Conservation (phyloP, 441 rosid genomes). For the Euphorbia schlechtendalii region DNA sequence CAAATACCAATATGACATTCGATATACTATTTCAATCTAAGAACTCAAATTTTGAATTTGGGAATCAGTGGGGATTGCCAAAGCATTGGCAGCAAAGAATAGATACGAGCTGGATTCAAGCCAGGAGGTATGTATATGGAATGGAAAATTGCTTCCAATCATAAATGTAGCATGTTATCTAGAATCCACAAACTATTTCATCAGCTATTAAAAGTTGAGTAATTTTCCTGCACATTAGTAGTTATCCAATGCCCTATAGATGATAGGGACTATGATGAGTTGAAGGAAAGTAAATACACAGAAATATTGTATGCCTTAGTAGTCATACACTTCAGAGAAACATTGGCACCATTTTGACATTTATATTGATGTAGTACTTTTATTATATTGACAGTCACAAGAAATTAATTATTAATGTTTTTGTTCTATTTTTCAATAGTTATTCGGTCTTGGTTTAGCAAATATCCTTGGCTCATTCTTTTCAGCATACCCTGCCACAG, state of each 20-base stretch:
- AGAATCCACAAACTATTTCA: constrained; percentile 1
- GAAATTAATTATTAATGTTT: constrained; percentile 12
- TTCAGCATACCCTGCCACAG: too few species aligned
- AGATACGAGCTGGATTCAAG: constrained; percentile 90
- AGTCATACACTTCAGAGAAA: background rate
- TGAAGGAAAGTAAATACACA: background rate
- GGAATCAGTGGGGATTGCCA: too few species aligned
- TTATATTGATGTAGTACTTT: background rate
- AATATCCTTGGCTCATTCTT: too few species aligned
- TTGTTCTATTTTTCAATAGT: constrained; percentile 37
- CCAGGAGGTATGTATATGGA: constrained; percentile 60
- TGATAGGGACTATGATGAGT: background rate
- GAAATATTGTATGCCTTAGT: background rate
- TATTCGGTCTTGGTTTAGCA: constrained; percentile 89
- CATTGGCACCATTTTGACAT: background rate
- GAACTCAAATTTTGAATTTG: constrained; percentile 18
- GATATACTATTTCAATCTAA: constrained; percentile 14
- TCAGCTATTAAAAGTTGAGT: background rate
- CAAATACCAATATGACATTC: too few species aligned
- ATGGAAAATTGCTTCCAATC: constrained; percentile 4
- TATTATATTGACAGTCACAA: background rate
- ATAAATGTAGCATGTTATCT: constrained; percentile 7
- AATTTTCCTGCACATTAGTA: constrained; percentile 4
- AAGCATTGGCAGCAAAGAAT: too few species aligned
- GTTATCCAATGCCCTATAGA: constrained; percentile 1